phyloP scores from a whole-genome alignment of 169 alveolate genomes.

The Plasmodium gaboni region DNA sequence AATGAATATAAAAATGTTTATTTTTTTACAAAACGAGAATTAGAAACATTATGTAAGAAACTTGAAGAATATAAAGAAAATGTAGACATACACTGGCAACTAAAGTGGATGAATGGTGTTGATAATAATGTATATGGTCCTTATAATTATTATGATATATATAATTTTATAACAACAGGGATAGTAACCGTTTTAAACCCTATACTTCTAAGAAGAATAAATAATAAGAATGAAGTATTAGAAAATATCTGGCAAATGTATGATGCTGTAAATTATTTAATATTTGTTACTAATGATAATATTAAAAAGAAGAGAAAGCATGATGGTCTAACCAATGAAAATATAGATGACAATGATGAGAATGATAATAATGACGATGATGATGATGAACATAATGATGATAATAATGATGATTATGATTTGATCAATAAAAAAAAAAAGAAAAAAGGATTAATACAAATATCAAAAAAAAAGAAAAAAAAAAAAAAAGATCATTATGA shows the following conservation, averaged over 20 bases:
- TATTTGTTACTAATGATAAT: conserved; percentile 71
- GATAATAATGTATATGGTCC: conserved; percentile 71
- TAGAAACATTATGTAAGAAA: conserved; percentile 53
- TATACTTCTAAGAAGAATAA: conserved; percentile 55
- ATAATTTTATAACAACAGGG: conserved; percentile 61
- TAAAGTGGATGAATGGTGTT: conserved; percentile 50
- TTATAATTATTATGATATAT: conserved; percentile 65
- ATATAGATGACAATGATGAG: conserved; percentile 14
- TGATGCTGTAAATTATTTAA: conserved; percentile 63
- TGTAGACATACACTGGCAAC: conserved; percentile 61
- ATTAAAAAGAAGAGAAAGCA: conserved; percentile 60
- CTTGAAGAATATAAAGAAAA: conserved; percentile 65
- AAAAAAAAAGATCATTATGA: too few species aligned
- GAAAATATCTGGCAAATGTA: conserved; percentile 75
- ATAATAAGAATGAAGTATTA: conserved; percentile 54
- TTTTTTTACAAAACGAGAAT: conserved; percentile 67
- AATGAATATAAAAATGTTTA: conserved; percentile 75
- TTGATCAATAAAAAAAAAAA: conserved; percentile 45
- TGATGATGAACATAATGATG: conserved; percentile 12
- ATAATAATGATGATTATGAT: conserved; percentile 42
- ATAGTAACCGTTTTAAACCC: conserved; percentile 64
- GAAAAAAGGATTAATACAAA: conserved; percentile 69
- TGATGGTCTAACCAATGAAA: background rate
- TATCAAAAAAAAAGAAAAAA: conserved; percentile 57
- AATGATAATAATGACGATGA: conserved; percentile 10